phyloP scores from a whole-genome alignment of 495 filamentous ascomycete genomes.

The Aspergillus heteromorphus region DNA sequence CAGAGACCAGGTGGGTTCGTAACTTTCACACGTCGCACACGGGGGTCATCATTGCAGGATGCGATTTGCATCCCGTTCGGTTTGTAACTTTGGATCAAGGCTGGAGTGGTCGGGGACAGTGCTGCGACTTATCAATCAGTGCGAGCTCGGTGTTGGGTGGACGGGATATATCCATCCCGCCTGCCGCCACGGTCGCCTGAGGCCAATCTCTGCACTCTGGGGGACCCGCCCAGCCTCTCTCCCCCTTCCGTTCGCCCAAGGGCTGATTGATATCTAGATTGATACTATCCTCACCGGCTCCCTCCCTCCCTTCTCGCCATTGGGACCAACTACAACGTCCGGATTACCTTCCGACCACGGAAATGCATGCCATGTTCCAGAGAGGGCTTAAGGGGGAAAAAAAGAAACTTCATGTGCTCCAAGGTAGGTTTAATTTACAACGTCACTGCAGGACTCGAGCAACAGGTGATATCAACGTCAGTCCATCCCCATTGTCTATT shows the following conservation, averaged over 20 bases:
- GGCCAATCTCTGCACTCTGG: neutral
- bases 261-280: too few species aligned
- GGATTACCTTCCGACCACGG: neutral
- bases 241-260: neutral
- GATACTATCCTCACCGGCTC: too few species aligned
- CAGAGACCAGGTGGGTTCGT: neutral
- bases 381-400: slow-evolving; percentile 4
- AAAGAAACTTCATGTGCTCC: slow-evolving; percentile 33
- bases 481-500: slow-evolving; percentile 18
- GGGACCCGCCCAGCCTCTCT: neutral
- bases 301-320: too few species aligned
- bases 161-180: slow-evolving; percentile 12
- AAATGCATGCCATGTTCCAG: slow-evolving; percentile 3
- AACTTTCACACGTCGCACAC: slow-evolving; percentile 5
- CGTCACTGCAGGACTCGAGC: slow-evolving; percentile 30
- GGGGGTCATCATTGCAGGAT: slow-evolving; percentile 4
- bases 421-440: slow-evolving; percentile 46
- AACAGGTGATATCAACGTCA: slow-evolving; percentile 24
- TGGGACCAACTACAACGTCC: neutral
- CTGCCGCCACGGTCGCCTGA: slow-evolving; percentile 7
- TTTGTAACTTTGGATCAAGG: neutral
- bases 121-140: neutral
- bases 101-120: neutral
- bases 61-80: neutral
- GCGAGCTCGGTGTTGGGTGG: too few species aligned